A percentile compares a stretch with the other conserved stretches of the same genome.
phyloP scores from a whole-genome alignment of 208 protist species.

The Porcisia hertigi region DNA sequence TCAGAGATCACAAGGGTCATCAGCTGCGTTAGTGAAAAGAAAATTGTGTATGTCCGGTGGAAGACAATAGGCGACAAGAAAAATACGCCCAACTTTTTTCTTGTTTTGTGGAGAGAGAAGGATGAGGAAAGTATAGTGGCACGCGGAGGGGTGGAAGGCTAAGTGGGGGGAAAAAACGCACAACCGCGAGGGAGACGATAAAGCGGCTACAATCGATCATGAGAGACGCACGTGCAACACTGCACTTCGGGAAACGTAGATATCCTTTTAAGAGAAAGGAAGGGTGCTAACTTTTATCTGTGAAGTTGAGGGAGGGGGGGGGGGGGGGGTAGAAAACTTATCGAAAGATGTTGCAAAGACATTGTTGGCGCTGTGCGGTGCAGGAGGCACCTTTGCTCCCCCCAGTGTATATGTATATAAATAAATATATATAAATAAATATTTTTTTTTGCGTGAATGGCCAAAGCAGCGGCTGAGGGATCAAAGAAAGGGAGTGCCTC shows the following conservation, averaged over 20 bases:
- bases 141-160: not conserved
- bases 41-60: not conserved
- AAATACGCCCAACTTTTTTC: not conserved
- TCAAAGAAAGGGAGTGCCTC: not conserved
- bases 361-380: not conserved
- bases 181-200: not conserved
- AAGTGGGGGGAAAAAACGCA: not conserved
- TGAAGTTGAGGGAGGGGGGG: too few species aligned
- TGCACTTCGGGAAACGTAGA: not conserved
- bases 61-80: not conserved
- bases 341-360: not conserved
- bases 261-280: not conserved
- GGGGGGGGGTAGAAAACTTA: too few species aligned
- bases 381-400: not conserved
- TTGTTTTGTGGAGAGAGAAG: not conserved
- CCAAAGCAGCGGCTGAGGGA: not conserved
- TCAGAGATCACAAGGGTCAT: constrained; percentile 80
- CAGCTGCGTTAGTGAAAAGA: not conserved
- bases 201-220: not conserved
- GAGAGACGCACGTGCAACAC: not conserved
- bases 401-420: too few species aligned
- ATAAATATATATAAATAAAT: too few species aligned
- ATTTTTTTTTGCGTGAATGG: not conserved
- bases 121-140: not conserved
- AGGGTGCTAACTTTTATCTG: not conserved